Evolutionary conservation across 495 filamentous ascomycete genomes (phyloP).

Genomic region (Massariosphaeria phaeospora): DNA sequence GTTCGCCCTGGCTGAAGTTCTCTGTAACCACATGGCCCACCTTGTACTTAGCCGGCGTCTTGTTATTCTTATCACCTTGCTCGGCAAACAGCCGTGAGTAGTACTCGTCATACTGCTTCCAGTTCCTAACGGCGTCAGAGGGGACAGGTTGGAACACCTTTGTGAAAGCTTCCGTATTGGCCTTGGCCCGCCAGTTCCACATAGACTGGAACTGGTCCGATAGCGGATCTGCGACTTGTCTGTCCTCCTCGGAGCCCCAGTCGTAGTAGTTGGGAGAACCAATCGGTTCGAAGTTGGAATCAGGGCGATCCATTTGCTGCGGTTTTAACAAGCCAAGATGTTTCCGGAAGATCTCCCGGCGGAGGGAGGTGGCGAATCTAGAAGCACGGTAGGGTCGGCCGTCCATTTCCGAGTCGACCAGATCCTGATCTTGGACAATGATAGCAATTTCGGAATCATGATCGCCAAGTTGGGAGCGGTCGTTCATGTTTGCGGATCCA

Average conservation of each 20-base stretch:
- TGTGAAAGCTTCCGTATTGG: constrained; percentile 80
- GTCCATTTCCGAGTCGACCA: constrained; percentile 66
- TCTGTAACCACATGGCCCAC: constrained; percentile 85
- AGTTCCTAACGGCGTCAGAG: constrained; percentile 71
- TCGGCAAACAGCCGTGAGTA: constrained; percentile 63
- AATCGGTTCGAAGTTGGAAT: constrained; percentile 73
- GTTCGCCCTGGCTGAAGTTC: constrained; percentile 61
- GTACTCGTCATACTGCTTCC: constrained; percentile 81
- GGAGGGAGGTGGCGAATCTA: constrained; percentile 76
- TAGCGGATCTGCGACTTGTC: constrained; percentile 70
- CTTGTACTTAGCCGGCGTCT: constrained; percentile 49
- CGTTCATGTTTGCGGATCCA: constrained; percentile 91
- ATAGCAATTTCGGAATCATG: constrained; percentile 86
- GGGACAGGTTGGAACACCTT: constrained; percentile 87
- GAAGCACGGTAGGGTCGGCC: constrained; percentile 64
- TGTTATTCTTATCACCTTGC: constrained; percentile 42
- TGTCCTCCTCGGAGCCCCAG: constrained; percentile 70
- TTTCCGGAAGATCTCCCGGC: constrained; percentile 82
- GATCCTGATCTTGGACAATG: constrained; percentile 70
- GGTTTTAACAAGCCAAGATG: constrained; percentile 79
- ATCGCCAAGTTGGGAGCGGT: constrained; percentile 80
- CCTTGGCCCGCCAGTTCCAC: constrained; percentile 68
- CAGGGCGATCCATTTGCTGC: constrained; percentile 59
- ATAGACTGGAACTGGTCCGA: constrained; percentile 58
- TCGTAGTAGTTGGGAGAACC: constrained; percentile 73